phyloP scores from a whole-genome alignment of 2,329 filamentous ascomycete species.

The Colletotrichum aenigma region DNA sequence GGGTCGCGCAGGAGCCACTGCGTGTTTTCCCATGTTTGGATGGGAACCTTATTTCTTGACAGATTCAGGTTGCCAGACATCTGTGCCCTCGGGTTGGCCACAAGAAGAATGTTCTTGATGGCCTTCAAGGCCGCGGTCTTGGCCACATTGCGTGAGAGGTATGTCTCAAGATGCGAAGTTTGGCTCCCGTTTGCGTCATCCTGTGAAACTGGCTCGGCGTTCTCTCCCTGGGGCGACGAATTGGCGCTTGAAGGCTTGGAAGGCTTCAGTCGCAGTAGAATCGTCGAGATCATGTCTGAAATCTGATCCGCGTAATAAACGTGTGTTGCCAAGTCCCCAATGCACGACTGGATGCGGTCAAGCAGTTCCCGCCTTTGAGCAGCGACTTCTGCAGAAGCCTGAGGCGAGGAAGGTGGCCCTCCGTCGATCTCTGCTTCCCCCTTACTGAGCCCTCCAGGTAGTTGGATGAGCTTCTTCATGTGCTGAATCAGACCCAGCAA shows the following conservation, averaged over 20 bases:
- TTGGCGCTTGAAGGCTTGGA: conserved; percentile 46
- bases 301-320: conserved; percentile 98
- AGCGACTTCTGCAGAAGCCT: conserved; percentile 42
- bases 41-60: conserved; percentile 74
- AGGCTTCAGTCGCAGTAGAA: conserved; percentile 80
- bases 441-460: conserved; percentile 47
- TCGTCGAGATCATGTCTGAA: conserved; percentile 86
- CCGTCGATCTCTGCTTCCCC: conserved; percentile 35
- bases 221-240: conserved; percentile 49
- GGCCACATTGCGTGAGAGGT: conserved; percentile 58
- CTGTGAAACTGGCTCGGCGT: conserved; percentile 43
- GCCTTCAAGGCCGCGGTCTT: conserved; percentile 74
- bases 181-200: conserved; percentile 38
- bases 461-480: conserved; percentile 76
- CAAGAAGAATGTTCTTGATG: conserved; percentile 80
- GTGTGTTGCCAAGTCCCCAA: conserved; percentile 90
- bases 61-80: conserved; percentile 65
- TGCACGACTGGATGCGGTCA: conserved; percentile 71
- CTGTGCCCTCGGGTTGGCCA: conserved; percentile 74
- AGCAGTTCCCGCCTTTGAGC: conserved; percentile 70
- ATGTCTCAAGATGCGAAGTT: conserved; percentile 48
- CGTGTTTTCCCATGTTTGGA: conserved; percentile 94
- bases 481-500: conserved; percentile 85
- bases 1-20: conserved; percentile 88
- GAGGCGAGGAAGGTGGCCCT: conserved; percentile 26